Evolutionary conservation across 495 filamentous ascomycete genomes (phyloP), one percentile per base, ranked within the genome.

Genomic region (Hyaloscypha finlandica): DNA sequence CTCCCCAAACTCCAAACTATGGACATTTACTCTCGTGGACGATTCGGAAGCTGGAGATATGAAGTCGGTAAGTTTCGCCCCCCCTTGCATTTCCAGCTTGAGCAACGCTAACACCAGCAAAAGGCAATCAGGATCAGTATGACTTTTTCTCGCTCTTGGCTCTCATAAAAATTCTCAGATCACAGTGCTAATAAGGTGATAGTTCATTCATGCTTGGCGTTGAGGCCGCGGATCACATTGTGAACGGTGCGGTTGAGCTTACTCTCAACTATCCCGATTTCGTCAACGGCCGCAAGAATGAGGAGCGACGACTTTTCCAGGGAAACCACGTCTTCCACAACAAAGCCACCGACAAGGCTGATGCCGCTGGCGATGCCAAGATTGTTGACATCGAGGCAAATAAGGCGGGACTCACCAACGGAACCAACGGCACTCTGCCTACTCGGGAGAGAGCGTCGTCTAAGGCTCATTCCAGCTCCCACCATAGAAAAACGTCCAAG

Each of bases 211-310:
- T 98, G 95, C 84, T 97, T 55, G 95, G 95, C 77, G 95, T 97
- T 20, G 95, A 99, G 81, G 95, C 95, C 56, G 94, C 90, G 51
- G 95, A 99, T 81, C 86, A 94, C 81, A 95, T 99, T 77, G 89
- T 97, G 74, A 94, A 91, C 79, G 95, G 95, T 70, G 91, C 91
- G 3, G 91, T 93, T 67, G 95, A 99, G 84, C 81, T 98, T 77
- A 99, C 95, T 63, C 87, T 98, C 72, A 97, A 99, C 85, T 96
- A 98, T 81, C 96, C 96, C 55, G 96, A 99, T 81, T 97, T 98
- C 77, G 94, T 99, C 81, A 99, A 99, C 81, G 82, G 85, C 61
- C 84, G 95, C 71, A 80, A 89, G 74, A 99, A 99, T 82, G 88
- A 81, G 9, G 95, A 99, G 87, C 85, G 95, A 70, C 85, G 94